Percentiles rank a stretch among this genome's conserved stretches.
These are phyloP conservation scores for Coemansia sp. DNA, from an alignment of 192 early-diverging fungal genomes.

Conservation along the genomic window DNA sequence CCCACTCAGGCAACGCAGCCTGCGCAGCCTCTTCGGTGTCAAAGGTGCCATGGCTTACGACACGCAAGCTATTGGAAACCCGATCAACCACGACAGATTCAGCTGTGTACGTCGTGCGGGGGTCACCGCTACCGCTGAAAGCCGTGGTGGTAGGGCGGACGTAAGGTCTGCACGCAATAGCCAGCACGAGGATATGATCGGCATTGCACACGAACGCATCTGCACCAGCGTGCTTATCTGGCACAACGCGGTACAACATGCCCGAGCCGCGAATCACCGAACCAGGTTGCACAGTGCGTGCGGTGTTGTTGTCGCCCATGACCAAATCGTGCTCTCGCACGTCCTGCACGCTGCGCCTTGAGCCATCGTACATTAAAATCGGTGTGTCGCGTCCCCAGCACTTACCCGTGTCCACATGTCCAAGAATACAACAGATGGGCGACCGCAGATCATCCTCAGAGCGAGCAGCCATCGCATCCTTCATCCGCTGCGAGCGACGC, in stretches of 20 bases:
- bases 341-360: constrained; percentile 45
- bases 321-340: constrained; percentile 40
- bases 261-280: constrained; percentile 48
- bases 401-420: constrained; percentile 96
- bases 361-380: constrained; percentile 54
- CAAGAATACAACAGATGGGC: constrained; percentile 97
- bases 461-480: constrained; percentile 76
- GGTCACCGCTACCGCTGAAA: neutral
- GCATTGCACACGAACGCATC: constrained; percentile 57
- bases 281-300: constrained; percentile 46
- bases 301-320: constrained; percentile 56
- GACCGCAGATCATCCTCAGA: constrained; percentile 90
- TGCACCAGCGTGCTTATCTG: constrained; percentile 18
- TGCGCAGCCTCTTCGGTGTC: constrained; percentile 24
- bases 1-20: constrained; percentile 26
- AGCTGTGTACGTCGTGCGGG: constrained; percentile 10
- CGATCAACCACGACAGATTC: constrained; percentile 14
- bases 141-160: constrained; percentile 7
- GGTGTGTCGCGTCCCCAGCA: constrained; percentile 54
- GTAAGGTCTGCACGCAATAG: constrained; percentile 17
- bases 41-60: constrained; percentile 16
- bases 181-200: constrained; percentile 56
- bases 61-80: constrained; percentile 3
- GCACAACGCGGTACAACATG: constrained; percentile 52
- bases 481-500: constrained; percentile 68